Base-by-base conservation (phyloP, 2,329 filamentous ascomycete genomes). In the Epichloe hybrida region DNA sequence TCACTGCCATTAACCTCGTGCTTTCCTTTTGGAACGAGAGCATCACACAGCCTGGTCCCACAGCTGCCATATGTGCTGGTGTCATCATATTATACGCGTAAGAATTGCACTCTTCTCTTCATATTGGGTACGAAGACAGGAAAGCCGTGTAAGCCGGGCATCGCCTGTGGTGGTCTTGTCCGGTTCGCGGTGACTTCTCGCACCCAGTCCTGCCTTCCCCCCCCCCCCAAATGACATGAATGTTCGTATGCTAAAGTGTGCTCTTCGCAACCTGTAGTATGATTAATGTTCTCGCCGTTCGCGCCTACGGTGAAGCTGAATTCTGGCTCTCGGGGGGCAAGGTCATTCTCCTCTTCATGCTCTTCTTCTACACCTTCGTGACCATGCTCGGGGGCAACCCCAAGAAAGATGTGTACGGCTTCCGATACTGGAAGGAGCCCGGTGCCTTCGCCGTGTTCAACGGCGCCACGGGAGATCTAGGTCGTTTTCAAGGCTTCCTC, bases 341-440 rank as follows among this genome's bases (percentile, higher is more conserved):
- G 62, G 72, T 86, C 36, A 63, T 86, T 21, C 71, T 86, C 45
- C 84, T 84, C 57, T 69, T 82, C 53, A 79, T 81, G 12, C 70
- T 87, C 49, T 83, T 88, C 63, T 67, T 73, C 59, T 89, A 84
- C 66, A 89, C 86, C n/a, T 85, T 91, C 61, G 74, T 91, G 57
- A 82, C 80, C 46, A 88, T 89, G 83, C 71, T 88, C 7, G 86
- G 86, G 20, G 86, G 84, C 34, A 90, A 90, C 57, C 86, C 86
- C 0, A 62, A 80, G 5, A 69, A 78, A 46, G 82, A 86, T 58
- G 72, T 58, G 72, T 79, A 81, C 59, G 84, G 84, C 20, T 88
- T 88, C 62, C 73, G 83, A 17, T 80, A 82, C 61, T 86, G 82
- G 82, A 73, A 71, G 3, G 57, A 61, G 37, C n/a, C n/a, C n/a